Evolutionary conservation across 345 rosid genomes (phyloP).

Genomic region (Brassica juncea): DNA sequence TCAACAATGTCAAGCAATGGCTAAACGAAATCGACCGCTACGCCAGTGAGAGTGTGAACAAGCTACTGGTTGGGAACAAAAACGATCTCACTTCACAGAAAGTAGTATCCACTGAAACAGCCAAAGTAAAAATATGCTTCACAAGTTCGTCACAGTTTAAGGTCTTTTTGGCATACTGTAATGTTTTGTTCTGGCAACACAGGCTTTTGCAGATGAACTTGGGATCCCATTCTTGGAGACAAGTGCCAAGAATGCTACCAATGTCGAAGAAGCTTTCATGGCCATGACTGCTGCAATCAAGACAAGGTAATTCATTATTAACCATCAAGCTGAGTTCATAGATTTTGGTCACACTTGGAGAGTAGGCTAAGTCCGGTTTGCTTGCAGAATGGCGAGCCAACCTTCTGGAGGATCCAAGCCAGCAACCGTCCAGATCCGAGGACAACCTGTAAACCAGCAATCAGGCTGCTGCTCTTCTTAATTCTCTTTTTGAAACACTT

Average conservation of each 20-base stretch:
- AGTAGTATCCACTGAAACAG: slow-evolving; percentile 75
- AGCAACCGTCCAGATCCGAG: slow-evolving; percentile 90
- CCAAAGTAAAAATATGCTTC: slow-evolving; percentile 48
- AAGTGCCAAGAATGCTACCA: slow-evolving; percentile 71
- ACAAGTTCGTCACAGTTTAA: background rate
- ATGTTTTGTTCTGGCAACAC: slow-evolving; percentile 17
- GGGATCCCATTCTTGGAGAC: slow-evolving; percentile 85
- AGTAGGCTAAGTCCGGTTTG: background rate
- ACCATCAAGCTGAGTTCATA: slow-evolving; percentile 2
- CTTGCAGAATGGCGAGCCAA: slow-evolving; percentile 93
- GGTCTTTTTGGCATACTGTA: background rate
- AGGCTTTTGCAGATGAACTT: slow-evolving; percentile 78
- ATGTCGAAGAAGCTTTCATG: slow-evolving; percentile 79
- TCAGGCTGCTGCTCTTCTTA: slow-evolving; percentile 91
- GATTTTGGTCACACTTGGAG: background rate
- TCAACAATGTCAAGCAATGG: slow-evolving; percentile 81
- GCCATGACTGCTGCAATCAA: slow-evolving; percentile 81
- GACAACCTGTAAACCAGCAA: slow-evolving; percentile 93
- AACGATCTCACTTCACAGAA: slow-evolving; percentile 64
- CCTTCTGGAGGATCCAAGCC: slow-evolving; percentile 77
- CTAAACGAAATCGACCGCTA: slow-evolving; percentile 74
- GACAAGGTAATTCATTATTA: slow-evolving; percentile 45
- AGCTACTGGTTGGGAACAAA: slow-evolving; percentile 76
- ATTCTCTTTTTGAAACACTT: slow-evolving; percentile 24
- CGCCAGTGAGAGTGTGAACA: slow-evolving; percentile 78